Conservation (phyloP, 495 filamentous ascomycete species). For the Jackrogersella multiformis region DNA sequence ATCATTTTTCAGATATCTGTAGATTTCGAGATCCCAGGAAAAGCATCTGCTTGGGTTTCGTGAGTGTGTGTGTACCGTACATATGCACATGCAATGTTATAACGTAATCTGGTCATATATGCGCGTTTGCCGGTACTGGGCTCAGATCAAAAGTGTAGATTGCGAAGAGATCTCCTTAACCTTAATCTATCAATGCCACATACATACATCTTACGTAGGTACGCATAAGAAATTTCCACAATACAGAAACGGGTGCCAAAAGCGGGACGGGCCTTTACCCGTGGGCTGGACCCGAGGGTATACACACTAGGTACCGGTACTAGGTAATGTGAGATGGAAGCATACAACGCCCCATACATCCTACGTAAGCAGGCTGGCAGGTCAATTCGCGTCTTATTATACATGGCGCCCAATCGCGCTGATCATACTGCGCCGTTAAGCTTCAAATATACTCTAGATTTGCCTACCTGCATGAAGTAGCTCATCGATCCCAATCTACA, state of each 20-base stretch:
- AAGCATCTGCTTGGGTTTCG: slow-evolving; percentile 15
- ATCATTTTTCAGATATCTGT: slow-evolving; percentile 34
- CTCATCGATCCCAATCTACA: background rate
- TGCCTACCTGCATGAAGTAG: slow-evolving; percentile 22
- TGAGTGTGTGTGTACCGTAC: slow-evolving; percentile 28
- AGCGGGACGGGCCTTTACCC: slow-evolving; percentile 37
- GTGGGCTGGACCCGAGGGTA: slow-evolving; percentile 18
- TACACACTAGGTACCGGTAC: slow-evolving; percentile 11
- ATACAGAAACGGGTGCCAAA: slow-evolving; percentile 22
- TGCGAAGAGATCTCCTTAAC: slow-evolving; percentile 30
- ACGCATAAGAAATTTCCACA: too few species aligned
- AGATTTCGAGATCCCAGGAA: slow-evolving; percentile 37
- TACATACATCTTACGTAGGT: slow-evolving; percentile 7
- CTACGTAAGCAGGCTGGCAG: slow-evolving; percentile 8
- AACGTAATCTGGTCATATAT: slow-evolving; percentile 22
- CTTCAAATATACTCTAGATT: background rate
- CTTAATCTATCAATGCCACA: slow-evolving; percentile 30
- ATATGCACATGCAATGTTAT: slow-evolving; percentile 39
- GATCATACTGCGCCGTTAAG: background rate
- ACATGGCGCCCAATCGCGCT: slow-evolving; percentile 11
- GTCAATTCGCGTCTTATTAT: background rate
- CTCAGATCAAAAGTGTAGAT: slow-evolving; percentile 28
- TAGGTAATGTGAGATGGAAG: too few species aligned
- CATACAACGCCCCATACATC: background rate
- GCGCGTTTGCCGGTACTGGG: slow-evolving; percentile 22